These are phyloP conservation scores for Pythium folliculosum DNA, from an alignment of 352 stramenopile genomes.

Conservation along the genomic window DNA sequence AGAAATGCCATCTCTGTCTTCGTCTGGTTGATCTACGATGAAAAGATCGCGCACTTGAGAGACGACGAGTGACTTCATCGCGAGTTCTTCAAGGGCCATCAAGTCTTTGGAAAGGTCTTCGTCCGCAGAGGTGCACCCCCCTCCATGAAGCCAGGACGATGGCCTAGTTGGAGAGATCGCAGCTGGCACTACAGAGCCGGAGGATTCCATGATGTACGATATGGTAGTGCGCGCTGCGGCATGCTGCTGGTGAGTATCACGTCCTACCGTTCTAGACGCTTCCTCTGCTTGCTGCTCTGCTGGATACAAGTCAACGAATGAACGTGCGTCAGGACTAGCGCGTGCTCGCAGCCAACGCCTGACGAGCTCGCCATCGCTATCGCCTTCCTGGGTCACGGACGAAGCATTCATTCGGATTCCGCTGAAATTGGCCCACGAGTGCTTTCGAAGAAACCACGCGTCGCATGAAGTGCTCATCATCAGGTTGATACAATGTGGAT, in stretches of 20 bases:
- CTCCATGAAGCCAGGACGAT: background rate
- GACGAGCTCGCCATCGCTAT: background rate
- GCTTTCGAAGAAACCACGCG: slow-evolving; percentile 18
- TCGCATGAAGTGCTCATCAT: slow-evolving; percentile 15
- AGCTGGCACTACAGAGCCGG: background rate
- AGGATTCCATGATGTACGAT: slow-evolving; percentile 1
- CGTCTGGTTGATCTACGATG: background rate
- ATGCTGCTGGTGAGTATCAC: background rate
- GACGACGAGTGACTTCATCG: background rate
- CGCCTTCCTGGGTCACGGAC: background rate
- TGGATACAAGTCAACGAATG: too few species aligned
- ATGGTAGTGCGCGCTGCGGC: background rate
- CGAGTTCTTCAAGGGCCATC: slow-evolving; percentile 3
- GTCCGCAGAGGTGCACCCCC: background rate
- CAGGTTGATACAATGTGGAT: slow-evolving; percentile 16
- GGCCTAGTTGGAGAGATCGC: background rate
- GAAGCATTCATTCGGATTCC: slow-evolving; percentile 6
- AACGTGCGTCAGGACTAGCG: too few species aligned
- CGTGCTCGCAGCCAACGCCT: too few species aligned
- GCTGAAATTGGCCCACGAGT: slow-evolving; percentile 11
- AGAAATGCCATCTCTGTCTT: background rate
- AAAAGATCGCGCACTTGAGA: slow-evolving; percentile 19
- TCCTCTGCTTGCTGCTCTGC: too few species aligned
- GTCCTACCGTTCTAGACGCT: background rate
- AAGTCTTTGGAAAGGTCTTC: background rate